phyloP scores from a whole-genome alignment of 225 moss, liverwort and hornwort genomes.

The Pseudisothecium myosuroides region DNA sequence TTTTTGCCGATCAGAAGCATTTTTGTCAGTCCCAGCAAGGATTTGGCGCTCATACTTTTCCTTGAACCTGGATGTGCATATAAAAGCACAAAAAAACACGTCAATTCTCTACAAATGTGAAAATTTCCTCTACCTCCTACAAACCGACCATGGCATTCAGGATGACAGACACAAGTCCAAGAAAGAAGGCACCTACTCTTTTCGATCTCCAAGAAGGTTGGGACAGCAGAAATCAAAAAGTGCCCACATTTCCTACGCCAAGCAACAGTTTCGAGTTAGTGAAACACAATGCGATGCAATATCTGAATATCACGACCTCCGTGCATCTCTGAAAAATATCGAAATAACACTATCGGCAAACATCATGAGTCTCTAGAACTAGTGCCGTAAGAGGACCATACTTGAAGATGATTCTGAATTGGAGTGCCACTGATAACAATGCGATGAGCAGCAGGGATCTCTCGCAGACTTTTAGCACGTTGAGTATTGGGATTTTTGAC shows the following conservation, averaged over 20 bases:
- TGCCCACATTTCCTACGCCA: constrained; percentile 96
- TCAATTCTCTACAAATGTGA: neutral
- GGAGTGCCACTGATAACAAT: constrained; percentile 92
- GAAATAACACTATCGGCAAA: neutral
- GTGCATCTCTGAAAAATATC: neutral
- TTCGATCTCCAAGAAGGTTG: constrained; percentile 79
- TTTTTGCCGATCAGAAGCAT: constrained; percentile 80
- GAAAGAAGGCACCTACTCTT: constrained; percentile 41
- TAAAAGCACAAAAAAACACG: neutral
- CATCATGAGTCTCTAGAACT: neutral
- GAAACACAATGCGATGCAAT: neutral
- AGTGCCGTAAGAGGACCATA: neutral
- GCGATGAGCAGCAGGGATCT: constrained; percentile 74
- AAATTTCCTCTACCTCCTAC: neutral
- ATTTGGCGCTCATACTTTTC: constrained; percentile 77
- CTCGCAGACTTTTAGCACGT: constrained; percentile 82
- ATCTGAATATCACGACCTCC: neutral
- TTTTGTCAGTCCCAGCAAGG: constrained; percentile 73
- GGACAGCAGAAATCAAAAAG: constrained; percentile 97
- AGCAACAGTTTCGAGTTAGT: neutral
- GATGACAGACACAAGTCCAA: neutral
- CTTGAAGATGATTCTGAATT: constrained; percentile 90
- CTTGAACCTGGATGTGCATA: constrained; percentile 46
- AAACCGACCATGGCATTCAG: neutral
- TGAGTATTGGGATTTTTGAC: constrained; percentile 90